These are phyloP conservation scores for Prunus fruticosa DNA, from an alignment of 306 rosid species.

Conservation along the genomic window DNA sequence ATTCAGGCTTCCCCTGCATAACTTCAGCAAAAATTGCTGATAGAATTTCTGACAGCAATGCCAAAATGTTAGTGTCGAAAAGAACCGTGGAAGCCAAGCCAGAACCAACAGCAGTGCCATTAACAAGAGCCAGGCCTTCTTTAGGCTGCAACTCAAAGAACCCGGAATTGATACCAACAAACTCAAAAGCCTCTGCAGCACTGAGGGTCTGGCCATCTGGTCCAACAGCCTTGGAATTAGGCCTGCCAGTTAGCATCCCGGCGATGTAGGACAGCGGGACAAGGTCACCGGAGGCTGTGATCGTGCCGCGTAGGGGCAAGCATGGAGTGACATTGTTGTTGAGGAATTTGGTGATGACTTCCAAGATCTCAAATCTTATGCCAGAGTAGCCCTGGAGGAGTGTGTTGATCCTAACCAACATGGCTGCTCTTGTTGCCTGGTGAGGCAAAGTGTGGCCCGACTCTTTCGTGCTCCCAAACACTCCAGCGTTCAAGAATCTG, in stretches of 20 bases:
- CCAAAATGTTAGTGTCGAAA: conserved; percentile 68
- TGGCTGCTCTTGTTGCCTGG: conserved; percentile 78
- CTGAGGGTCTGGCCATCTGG: conserved; percentile 53
- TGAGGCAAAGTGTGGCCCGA: conserved; percentile 66
- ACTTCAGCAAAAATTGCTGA: conserved; percentile 83
- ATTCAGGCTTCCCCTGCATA: conserved; percentile 92
- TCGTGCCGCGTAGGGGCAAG: conserved; percentile 83
- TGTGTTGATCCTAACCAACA: conserved; percentile 82
- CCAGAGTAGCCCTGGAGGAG: conserved; percentile 96
- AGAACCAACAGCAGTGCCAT: conserved; percentile 93
- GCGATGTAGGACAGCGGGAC: conserved; percentile 91
- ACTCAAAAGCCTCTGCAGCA: conserved; percentile 60
- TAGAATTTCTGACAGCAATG: conserved; percentile 61
- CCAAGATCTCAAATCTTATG: conserved; percentile 78
- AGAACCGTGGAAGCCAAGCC: conserved; percentile 84
- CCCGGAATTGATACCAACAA: conserved; percentile 49
- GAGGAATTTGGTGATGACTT: conserved; percentile 69
- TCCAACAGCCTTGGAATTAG: conserved; percentile 69
- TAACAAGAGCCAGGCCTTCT: conserved; percentile 91
- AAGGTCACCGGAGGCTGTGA: conserved; percentile 83
- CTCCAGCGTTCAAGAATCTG: conserved; percentile 90
- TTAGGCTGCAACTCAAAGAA: conserved; percentile 89
- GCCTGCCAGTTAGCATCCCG: conserved; percentile 73
- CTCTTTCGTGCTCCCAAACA: conserved; percentile 72
- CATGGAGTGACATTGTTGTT: conserved; percentile 73